These are phyloP conservation scores for Paecilomyces sp. DNA, from an alignment of 2,329 filamentous ascomycete genomes.

Conservation along the genomic window DNA sequence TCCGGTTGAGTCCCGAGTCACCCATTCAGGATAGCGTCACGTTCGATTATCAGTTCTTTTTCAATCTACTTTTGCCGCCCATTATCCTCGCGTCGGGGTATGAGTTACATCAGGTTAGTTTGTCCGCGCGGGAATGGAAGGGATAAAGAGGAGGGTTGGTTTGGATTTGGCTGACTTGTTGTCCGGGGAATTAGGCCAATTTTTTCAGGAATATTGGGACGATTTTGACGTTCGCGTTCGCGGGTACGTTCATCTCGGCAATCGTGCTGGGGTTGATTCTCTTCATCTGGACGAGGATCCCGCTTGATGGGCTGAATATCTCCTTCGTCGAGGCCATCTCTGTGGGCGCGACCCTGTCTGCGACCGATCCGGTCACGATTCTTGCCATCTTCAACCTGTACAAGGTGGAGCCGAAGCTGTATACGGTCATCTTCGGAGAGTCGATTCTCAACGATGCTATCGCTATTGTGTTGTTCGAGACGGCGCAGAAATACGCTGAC, in stretches of 20 bases:
- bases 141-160: not conserved
- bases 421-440: slow-evolving; percentile 98
- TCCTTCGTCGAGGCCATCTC: slow-evolving; percentile 94
- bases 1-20: slow-evolving; percentile 72
- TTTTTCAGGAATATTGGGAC: slow-evolving; percentile 98
- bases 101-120: slow-evolving; percentile 73
- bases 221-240: slow-evolving; percentile 95
- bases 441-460: slow-evolving; percentile 97
- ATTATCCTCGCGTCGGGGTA: slow-evolving; percentile 97
- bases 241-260: slow-evolving; percentile 92
- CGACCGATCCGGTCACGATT: slow-evolving; percentile 95
- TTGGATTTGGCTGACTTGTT: slow-evolving; percentile 2
- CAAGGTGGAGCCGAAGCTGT: slow-evolving; percentile 97
- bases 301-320: slow-evolving; percentile 77
- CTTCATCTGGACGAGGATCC: slow-evolving; percentile 81
- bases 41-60: slow-evolving; percentile 99
- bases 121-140: not conserved
- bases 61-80: slow-evolving; percentile 95
- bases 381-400: slow-evolving; percentile 98
- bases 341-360: slow-evolving; percentile 90
- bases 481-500: slow-evolving; percentile 84
- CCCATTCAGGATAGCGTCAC: slow-evolving; percentile 85
- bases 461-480: slow-evolving; percentile 97
- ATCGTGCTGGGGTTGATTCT: slow-evolving; percentile 87
- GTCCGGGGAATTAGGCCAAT: slow-evolving; percentile 55